Conservation (phyloP, 164 flowering plant species). For the Piper longum region DNA sequence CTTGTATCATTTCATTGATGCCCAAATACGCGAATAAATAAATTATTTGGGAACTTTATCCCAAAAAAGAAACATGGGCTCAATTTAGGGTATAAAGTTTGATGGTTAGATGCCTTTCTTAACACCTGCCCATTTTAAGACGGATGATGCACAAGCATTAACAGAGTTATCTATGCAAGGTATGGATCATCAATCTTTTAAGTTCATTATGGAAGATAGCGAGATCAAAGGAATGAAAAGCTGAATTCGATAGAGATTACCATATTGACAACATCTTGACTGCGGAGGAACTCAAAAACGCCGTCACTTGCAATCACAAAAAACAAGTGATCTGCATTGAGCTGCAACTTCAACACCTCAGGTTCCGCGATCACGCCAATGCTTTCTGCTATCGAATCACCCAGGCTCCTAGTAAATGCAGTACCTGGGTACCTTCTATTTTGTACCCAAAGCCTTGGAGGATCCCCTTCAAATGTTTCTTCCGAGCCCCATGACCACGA, state of each 20-base stretch:
- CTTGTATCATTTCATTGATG: no score
- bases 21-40: no score
- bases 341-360: conserved; percentile 51
- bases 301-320: conserved; percentile 97
- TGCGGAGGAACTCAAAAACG: conserved; percentile 80
- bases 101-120: no score
- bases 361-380: conserved; percentile 94
- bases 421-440: conserved; percentile 87
- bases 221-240: no score
- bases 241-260: conserved; percentile 19
- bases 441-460: conserved; percentile 93
- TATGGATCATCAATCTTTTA: not conserved
- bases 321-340: conserved; percentile 56
- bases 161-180: no score
- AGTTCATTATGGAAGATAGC: not conserved
- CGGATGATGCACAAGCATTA: no score
- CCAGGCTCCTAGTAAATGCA: conserved; percentile 90
- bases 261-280: conserved; percentile 86
- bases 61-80: no score
- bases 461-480: conserved; percentile 70
- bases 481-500: conserved; percentile 63
- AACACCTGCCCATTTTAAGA: no score
- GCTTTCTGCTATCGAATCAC: conserved; percentile 70
- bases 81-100: no score
- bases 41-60: no score